Percentiles rank a stretch among this genome's conserved stretches.
Evolutionary conservation across 1,284 basidiomycete species (phyloP).

Genomic region (Rhodotorula sp.): DNA sequence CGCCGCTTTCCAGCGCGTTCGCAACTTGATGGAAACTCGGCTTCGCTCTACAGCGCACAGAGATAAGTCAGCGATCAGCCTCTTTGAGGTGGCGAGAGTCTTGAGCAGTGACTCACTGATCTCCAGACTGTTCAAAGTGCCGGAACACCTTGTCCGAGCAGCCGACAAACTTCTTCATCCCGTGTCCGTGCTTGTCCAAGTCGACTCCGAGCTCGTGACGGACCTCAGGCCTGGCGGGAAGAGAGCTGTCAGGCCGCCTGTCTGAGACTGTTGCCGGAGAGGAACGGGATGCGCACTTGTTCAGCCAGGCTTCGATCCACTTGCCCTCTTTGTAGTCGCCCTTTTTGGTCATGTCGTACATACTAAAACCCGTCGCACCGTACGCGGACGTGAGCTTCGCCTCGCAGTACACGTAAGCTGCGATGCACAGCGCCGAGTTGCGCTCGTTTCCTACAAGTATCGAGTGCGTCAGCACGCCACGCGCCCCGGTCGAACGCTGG

Average conservation of each 20-base stretch:
- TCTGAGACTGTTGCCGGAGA: no score
- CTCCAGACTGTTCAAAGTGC: conserved; percentile 38
- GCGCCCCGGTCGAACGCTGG: background rate
- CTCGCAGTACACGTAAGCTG: conserved; percentile 42
- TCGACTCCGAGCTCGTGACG: conserved; percentile 42
- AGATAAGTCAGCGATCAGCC: no score
- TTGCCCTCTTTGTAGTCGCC: conserved; percentile 41
- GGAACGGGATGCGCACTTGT: conserved; percentile 18
- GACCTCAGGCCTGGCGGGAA: conserved; percentile 17
- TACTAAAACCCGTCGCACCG: conserved; percentile 33
- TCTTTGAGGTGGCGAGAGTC: background rate
- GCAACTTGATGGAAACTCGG: conserved; percentile 12
- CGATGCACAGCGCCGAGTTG: conserved; percentile 35
- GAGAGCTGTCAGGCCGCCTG: background rate
- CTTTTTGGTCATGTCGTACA: conserved; percentile 42
- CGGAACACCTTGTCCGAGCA: conserved; percentile 40
- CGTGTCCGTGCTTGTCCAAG: conserved; percentile 26
- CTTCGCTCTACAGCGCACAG: background rate
- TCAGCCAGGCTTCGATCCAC: conserved; percentile 40
- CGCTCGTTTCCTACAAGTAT: conserved; percentile 18
- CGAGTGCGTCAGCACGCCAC: background rate
- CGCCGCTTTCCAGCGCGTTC: conserved; percentile 3
- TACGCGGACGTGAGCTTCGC: conserved; percentile 38
- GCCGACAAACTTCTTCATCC: conserved; percentile 40
- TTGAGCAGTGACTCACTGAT: conserved; percentile 27